Base-by-base conservation (phyloP, 2,329 filamentous ascomycete genomes). In the Chaetomium olivaceum region DNA sequence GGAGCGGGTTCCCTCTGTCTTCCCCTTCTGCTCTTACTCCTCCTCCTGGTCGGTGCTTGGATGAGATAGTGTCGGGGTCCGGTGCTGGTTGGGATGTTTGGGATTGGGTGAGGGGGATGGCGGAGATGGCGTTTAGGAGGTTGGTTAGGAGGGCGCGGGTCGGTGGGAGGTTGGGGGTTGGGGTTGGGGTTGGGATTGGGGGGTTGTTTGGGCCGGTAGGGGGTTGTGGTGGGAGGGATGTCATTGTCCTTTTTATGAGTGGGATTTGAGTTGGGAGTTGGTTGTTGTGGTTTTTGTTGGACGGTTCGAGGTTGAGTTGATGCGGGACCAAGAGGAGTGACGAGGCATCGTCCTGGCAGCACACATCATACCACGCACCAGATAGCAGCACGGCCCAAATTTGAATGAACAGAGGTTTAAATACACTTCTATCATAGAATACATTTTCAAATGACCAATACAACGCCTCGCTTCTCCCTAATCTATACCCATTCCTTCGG, bases 401-500 rank as follows among this genome's bases (percentile, higher is more conserved):
- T n/a, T 31, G 54, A 14, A 23, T n/a, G n/a, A 19, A 31, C 3
- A 16, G 54, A 16, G 54, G 31, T 9, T 5, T 7, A 11, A 21
- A 39, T 39, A 57, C 31, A 57, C 6, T 56, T 36, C 21, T 23
- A 27, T 48, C 16, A 23, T 48, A 31, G 4, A 48, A 29, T 63
- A 63, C 62, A 63, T 29, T n/a, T 63, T 25, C n/a, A 16, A 54
- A 16, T 43, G 1, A 14, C 16, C 19, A 48, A 58, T 54, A 65
- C 63, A 64, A 36, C 56, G n/a, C 14, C 12, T 57, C 43, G 46
- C n/a, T 9, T 6, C 4, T 43, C 39, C 39, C 1, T 43, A n/a
- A 7, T 64, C 57, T 71, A 89, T 69, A 90, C 85, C 88, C 88
- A 91, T 68, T 90, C 87, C 73, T 83, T 87, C 23, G 89, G 88